These are phyloP conservation scores for Leccinum fibrillosum DNA, from an alignment of 768 basidiomycete genomes.

Conservation along the genomic window DNA sequence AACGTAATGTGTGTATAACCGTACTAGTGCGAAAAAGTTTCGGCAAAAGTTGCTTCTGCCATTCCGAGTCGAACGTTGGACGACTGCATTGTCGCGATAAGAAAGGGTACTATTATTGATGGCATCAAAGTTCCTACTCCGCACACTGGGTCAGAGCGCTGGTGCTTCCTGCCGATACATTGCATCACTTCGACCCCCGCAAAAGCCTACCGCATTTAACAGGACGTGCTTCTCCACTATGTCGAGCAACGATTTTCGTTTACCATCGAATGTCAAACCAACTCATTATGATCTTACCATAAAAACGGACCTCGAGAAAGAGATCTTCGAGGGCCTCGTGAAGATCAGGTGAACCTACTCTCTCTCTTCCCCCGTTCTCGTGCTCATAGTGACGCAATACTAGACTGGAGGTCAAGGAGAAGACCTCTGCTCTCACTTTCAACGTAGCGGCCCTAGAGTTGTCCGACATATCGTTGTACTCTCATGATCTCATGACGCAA, in stretches of 20 bases:
- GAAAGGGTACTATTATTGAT: slow-evolving; percentile 1
- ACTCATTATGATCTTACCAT: slow-evolving; percentile 77
- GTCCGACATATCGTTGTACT: slow-evolving; percentile 52
- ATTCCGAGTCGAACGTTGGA: background rate
- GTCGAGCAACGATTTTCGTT: slow-evolving; percentile 37
- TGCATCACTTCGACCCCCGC: background rate
- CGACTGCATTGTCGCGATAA: background rate
- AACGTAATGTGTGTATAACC: background rate
- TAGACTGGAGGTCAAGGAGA: slow-evolving; percentile 61
- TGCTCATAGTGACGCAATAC: background rate
- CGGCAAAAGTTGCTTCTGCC: background rate
- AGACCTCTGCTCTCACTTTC: slow-evolving; percentile 61
- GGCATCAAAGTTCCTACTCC: slow-evolving; percentile 9
- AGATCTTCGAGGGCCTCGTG: slow-evolving; percentile 74
- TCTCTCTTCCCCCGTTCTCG: background rate
- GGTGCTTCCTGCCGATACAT: background rate
- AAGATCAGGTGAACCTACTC: slow-evolving; percentile 54
- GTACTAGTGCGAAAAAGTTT: background rate
- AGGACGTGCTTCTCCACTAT: slow-evolving; percentile 11
- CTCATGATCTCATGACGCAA: slow-evolving; percentile 49
- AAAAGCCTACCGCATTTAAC: background rate
- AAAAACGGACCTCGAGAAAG: slow-evolving; percentile 77
- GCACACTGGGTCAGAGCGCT: slow-evolving; percentile 1
- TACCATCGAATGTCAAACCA: slow-evolving; percentile 65
- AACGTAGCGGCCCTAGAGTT: slow-evolving; percentile 63